Base-by-base conservation (phyloP, 768 basidiomycete genomes). In the Amanita subjunquillea region DNA sequence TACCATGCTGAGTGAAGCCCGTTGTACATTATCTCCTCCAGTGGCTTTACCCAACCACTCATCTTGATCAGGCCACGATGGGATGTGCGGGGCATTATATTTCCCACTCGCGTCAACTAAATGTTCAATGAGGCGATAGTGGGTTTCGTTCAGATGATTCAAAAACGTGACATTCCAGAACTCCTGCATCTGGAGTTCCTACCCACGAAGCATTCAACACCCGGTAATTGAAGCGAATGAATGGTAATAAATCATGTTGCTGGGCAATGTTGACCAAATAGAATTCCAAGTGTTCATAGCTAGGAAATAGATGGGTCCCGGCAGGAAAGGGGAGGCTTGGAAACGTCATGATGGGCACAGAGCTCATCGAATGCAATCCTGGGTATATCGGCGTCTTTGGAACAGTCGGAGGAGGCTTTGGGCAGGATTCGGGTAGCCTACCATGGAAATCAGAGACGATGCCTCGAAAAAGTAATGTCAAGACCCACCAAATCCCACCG, bases 321-420 rank as follows among this genome's bases (percentile, higher is more conserved):
- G 73, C 73, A 0, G 71, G 73, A 51, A 75, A 82, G 0, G 79
- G 73, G 61, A 78, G 75, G 9, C 66, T 60, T n/a, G 78, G 79
- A 57, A 74, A 79, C 0, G 80, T 75, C 78, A 82, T 81, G 8
- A 69, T 71, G 1, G 80, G 80, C 3, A 75, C 68, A 12, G 79
- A 76, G 0, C 75, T 79, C 60, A 82, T 82, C 13, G 76, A 78
- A 52, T 62, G 72, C n/a, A 83, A 68, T 12, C 63, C 66, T 4
- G 79, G 78, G 55, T 83, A 83, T 4, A 80, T 55, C 0, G 79
- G 77, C 0, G 78, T 78, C 59, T 77, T 72, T 3, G 80, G 80
- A 4, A 83, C 62, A 2, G 59, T 57, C 3, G 79, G 79, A 13
- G 77, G 76, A 8, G 56, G 53, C 7, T 57, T 53, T 3, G 60